Evolutionary conservation across 495 filamentous ascomycete genomes (phyloP), one percentile per base, ranked within the genome.

Genomic region (Cercophora sp.): DNA sequence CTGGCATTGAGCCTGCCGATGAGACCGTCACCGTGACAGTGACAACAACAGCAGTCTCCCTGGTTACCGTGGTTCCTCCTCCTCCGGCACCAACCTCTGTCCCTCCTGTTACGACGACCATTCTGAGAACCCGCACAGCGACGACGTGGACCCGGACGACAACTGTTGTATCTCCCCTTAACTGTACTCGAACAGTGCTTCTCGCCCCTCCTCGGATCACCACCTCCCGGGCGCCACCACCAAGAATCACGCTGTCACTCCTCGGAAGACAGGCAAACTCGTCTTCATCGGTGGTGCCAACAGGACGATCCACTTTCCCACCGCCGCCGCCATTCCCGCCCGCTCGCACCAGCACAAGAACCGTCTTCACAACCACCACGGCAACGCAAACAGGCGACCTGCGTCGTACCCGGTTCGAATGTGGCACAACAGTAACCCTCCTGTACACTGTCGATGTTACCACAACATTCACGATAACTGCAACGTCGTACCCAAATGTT

Each of bases 171-270:
- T 36, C 34, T 27, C 13, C 11, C n/a, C 26, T 48, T 29, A 57
- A 53, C 55, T 57, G 55, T 36, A 57, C 55, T 10, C 55, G 50
- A 10, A 57, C 55, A 3, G 39, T 57, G 18, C 43, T 53, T 25
- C 43, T 42, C 25, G 36, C 48, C 19, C 32, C 19, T 9, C 20
- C 34, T 5, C 24, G 8, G 16, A 19, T n/a, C 10, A 29, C 23
- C 8, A 31, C 23, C 20, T 37, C 47, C 10, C 47, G 31, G 8
- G 31, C 31, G 8, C 47, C 20, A 20, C 18, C 47, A n/a, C n/a
- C n/a, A n/a, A n/a, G n/a, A n/a, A n/a, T n/a, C n/a, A n/a, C n/a
- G n/a, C n/a, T n/a, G n/a, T n/a, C n/a, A n/a, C n/a, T n/a, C n/a
- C n/a, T n/a, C n/a, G n/a, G n/a, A n/a, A n/a, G n/a, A n/a, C n/a